Base-by-base conservation (phyloP, 2,329 filamentous ascomycete species). In the Fusarium sp. region DNA sequence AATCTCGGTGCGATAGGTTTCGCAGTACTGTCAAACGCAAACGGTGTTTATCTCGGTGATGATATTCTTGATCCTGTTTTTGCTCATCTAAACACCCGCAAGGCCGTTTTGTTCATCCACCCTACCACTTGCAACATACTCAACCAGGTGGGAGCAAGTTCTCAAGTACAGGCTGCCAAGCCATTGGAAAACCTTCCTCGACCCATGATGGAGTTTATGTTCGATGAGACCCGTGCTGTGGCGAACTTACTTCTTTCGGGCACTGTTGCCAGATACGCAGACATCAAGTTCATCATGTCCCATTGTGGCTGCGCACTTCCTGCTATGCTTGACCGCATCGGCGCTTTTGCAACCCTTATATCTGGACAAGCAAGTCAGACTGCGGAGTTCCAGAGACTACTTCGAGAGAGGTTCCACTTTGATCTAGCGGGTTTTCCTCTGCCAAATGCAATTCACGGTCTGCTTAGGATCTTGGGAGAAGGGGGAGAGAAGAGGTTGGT, bases 181-280 rank as follows among this genome's bases (percentile, higher is more conserved):
- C 53, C 53, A 10, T 38, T 56, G 3, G 38, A 42, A 7, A 42
- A 36, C 1, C 40, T 40, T 34, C 55, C 55, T 3, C 47, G 32
- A 4, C 40, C 48, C 3, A 52, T 57, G 47, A 52, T 57, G 40
- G 55, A 57, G 34, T 53, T 52, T 20, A 57, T 57, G 40, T 53
- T 57, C 7, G 55, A 57, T 20, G 48, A 52, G 14, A 57, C 55
- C 6, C 55, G 55, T 4, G 48, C 55, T 6, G n/a, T 53, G 1
- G 55, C 48, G 4, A 53, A 57, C 17, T 20, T 57, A 2, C 21
- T 57, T 17, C 55, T 57, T 20, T 52, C 55, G 3, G 48, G 47
- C 8, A 57, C 55, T 15, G 48, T 53, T 4, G 24, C 32, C 5
- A 57, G 7, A 24, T n/a, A 34, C 7, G 30, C n/a, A 20, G 32